Evolutionary conservation across 768 basidiomycete species (phyloP).

Genomic region (Postia placenta): DNA sequence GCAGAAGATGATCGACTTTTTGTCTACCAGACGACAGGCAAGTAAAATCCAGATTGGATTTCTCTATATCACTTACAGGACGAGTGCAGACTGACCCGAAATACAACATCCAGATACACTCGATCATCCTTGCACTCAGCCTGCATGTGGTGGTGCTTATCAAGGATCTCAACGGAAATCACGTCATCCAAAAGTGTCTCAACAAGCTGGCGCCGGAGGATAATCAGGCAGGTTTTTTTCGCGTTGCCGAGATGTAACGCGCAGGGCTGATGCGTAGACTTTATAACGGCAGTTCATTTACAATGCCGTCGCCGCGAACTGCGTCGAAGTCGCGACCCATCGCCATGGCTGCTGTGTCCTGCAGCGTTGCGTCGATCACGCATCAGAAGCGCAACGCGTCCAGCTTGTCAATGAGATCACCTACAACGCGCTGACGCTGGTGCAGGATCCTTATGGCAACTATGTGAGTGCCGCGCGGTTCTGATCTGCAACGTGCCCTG

Average conservation of each 20-base stretch:
- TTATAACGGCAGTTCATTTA: slow-evolving; percentile 76
- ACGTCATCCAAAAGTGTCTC: slow-evolving; percentile 98
- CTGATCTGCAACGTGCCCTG: neutral
- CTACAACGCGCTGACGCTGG: slow-evolving; percentile 93
- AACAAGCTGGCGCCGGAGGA: slow-evolving; percentile 98
- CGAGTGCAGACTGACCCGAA: slow-evolving; percentile 67
- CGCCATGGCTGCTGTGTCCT: slow-evolving; percentile 98
- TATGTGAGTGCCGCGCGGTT: slow-evolving; percentile 46
- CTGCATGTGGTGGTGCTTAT: slow-evolving; percentile 97
- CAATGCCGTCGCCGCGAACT: slow-evolving; percentile 97
- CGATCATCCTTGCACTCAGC: slow-evolving; percentile 94
- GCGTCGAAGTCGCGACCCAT: slow-evolving; percentile 97
- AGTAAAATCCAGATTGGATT: slow-evolving; percentile 33
- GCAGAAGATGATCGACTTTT: slow-evolving; percentile 99
- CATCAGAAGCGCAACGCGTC: slow-evolving; percentile 89
- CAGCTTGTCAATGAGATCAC: slow-evolving; percentile 99
- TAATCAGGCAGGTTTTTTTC: slow-evolving; percentile 65
- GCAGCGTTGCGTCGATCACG: slow-evolving; percentile 97
- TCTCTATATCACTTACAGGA: slow-evolving; percentile 47
- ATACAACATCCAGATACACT: slow-evolving; percentile 90
- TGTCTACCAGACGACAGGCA: slow-evolving; percentile 91
- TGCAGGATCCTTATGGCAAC: slow-evolving; percentile 96
- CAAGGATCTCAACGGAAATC: slow-evolving; percentile 96
- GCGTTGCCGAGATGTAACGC: neutral
- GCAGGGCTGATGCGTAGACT: neutral